Percentiles rank a stretch among this genome's conserved stretches.
Evolutionary conservation across 257 asterid species (phyloP).

Genomic region (Linderniella brevidens): DNA sequence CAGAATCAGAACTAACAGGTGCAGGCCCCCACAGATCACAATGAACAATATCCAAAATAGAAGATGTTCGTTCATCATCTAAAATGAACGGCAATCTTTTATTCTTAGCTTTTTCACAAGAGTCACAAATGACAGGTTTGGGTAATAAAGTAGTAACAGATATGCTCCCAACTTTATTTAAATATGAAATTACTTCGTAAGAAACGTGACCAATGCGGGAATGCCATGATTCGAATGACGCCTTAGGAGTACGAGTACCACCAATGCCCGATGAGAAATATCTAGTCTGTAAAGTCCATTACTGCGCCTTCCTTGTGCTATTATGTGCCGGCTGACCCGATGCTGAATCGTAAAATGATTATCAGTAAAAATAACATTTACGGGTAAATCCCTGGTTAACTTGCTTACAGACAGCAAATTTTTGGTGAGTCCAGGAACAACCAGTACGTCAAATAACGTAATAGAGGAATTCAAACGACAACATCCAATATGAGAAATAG

Average conservation of each 20-base stretch:
- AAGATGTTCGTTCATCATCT: background rate
- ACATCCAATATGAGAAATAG: background rate
- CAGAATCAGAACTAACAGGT: background rate
- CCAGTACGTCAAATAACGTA: background rate
- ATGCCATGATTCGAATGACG: background rate
- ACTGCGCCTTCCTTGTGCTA: slow-evolving; percentile 2
- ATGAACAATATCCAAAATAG: slow-evolving; percentile 4
- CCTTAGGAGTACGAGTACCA: background rate
- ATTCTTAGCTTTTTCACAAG: slow-evolving; percentile 1
- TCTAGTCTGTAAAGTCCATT: slow-evolving; percentile 4
- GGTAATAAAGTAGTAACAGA: background rate
- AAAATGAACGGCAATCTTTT: background rate
- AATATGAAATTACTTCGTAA: background rate
- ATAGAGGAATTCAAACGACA: background rate
- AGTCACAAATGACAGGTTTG: background rate
- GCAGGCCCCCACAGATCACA: slow-evolving; percentile 7
- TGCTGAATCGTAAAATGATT: background rate
- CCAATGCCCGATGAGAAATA: background rate
- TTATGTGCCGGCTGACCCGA: background rate
- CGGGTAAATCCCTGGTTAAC: background rate
- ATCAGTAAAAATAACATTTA: background rate
- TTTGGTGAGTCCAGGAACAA: background rate
- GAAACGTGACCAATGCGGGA: background rate
- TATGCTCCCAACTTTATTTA: background rate
- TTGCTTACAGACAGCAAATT: background rate